Evolutionary conservation across 768 basidiomycete genomes (phyloP), one percentile per base, ranked within the genome.

Genomic region (Sarcomyxa edulis): DNA sequence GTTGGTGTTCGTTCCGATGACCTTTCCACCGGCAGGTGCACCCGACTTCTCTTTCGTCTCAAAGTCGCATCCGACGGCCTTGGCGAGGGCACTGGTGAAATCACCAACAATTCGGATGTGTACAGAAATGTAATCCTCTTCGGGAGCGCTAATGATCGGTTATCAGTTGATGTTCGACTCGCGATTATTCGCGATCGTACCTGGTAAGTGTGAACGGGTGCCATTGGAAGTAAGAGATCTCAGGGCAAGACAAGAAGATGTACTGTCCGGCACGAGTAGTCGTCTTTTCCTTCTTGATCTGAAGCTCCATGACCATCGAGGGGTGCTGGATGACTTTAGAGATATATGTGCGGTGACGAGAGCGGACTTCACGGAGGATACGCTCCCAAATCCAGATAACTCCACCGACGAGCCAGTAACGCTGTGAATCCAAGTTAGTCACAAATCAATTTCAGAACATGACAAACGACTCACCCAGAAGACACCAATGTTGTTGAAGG

Each of bases 301-400:
- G 95, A 20, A 98, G 66, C 64, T 97, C 93, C 67, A 94, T 74
- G 45, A 96, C 92, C 45, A 85, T 89, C 30, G 87, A 91, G 15
- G 94, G 94, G 60, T 97, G 94, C 53, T 91, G 88, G 58, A 96
- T 84, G 60, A 94, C 89, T 66, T 93, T 94, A 57, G 84, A 88
- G 54, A 97, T 84, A 59, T 83, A 94, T 5, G 95, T 97, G 44
- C 80, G 68, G 58, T 97, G 93, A 37, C 92, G 81, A 18, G 89
- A 86, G 37, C 94, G 81, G 44, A 95, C 63, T 68, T 97, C 95
- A 51, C 95, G 89, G 22, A 96, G 72, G 51, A 97, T 72, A 37
- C 94, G 88, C 66, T 98, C 94, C 42, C 48, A 64, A 50, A 90
- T 82, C 81, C 82, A 95, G 46, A 96, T 80, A 24, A 83, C 55